Evolutionary conservation across 1,139 yeast species (phyloP).

Genomic region (Saccharomycopsis crataegensis): DNA sequence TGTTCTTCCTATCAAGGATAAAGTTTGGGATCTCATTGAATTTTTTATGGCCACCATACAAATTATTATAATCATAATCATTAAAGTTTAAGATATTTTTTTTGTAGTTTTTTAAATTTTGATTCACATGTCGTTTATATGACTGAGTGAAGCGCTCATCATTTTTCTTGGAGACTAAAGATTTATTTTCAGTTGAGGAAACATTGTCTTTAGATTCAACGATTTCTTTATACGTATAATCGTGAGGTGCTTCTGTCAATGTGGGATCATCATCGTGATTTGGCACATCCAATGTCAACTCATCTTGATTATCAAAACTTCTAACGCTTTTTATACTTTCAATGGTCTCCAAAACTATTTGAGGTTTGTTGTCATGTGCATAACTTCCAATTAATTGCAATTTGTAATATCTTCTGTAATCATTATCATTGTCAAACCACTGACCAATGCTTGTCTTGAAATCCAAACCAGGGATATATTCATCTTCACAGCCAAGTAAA

Average conservation of each 20-base stretch:
- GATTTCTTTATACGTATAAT: constrained; percentile 15
- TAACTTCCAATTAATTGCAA: constrained; percentile 15
- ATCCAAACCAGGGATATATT: constrained; percentile 61
- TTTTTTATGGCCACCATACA: constrained; percentile 17
- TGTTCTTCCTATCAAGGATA: neutral
- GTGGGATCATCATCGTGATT: constrained; percentile 14
- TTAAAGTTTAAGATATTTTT: constrained; percentile 15
- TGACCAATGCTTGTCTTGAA: constrained; percentile 27
- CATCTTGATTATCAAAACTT: constrained; percentile 10
- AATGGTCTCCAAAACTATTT: neutral
- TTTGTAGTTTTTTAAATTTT: constrained; percentile 15
- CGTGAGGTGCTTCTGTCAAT: constrained; percentile 15
- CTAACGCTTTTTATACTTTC: constrained; percentile 7
- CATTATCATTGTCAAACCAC: constrained; percentile 17
- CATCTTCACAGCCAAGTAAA: constrained; percentile 52
- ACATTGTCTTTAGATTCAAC: neutral
- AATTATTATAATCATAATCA: constrained; percentile 17
- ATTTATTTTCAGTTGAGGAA: neutral
- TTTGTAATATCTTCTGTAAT: constrained; percentile 12
- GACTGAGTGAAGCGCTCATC: neutral
- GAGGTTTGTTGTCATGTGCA: constrained; percentile 5
- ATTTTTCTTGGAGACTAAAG: neutral
- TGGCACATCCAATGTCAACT: constrained; percentile 14
- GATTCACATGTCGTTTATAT: constrained; percentile 1
- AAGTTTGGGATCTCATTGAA: constrained; percentile 14